Percentiles rank a stretch among this genome's conserved stretches.
These are phyloP conservation scores for Suhomyces pyralidae DNA, from an alignment of 805 yeast genomes.

Conservation along the genomic window DNA sequence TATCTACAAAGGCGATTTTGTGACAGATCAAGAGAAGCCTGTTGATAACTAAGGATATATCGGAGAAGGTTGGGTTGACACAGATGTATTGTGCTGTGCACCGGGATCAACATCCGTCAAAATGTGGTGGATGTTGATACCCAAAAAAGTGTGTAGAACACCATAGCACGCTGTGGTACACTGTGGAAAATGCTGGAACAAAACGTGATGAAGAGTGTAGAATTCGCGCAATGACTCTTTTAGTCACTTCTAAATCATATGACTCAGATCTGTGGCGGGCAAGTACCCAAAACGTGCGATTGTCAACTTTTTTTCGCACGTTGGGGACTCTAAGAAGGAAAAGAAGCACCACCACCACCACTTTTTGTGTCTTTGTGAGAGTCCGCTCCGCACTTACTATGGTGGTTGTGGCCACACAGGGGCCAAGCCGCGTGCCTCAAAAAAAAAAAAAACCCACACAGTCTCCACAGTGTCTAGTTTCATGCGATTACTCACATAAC, in stretches of 20 bases:
- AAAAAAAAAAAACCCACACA: neutral
- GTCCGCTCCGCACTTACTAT: slow-evolving; percentile 1
- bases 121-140: neutral
- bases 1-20: neutral
- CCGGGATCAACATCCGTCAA: neutral
- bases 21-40: neutral
- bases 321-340: neutral
- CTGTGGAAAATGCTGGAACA: neutral
- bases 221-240: neutral
- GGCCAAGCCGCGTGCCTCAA: neutral
- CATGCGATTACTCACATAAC: slow-evolving; percentile 7
- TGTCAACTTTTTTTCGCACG: neutral
- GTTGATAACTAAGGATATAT: neutral
- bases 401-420: slow-evolving; percentile 2
- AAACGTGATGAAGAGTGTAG: neutral
- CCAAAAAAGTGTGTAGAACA: neutral
- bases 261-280: neutral
- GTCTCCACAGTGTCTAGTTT: slow-evolving; percentile 3
- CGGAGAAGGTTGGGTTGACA: neutral
- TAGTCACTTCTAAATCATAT: neutral
- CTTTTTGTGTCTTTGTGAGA: neutral
- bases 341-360: slow-evolving; percentile 2
- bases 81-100: neutral
- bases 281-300: neutral
- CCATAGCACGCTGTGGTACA: neutral